Conservation (phyloP, 169 alveolate species). For the Plasmodium fragile region DNA sequence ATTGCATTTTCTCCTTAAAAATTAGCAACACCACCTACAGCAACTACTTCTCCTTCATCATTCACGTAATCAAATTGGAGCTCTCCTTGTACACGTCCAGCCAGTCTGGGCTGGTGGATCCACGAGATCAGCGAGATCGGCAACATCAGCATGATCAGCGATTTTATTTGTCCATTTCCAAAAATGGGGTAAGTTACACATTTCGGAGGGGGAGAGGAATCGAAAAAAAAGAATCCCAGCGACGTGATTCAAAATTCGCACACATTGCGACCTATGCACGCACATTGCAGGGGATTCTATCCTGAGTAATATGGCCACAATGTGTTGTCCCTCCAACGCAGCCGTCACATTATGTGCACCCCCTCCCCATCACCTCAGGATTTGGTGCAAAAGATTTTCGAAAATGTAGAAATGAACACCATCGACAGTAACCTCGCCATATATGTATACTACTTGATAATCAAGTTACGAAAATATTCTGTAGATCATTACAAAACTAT, state of each 20-base stretch:
- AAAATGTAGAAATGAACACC: conserved; percentile 48
- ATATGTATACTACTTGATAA: conserved; percentile 56
- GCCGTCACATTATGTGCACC: background rate
- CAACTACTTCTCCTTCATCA: conserved; percentile 29
- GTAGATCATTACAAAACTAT: conserved; percentile 22
- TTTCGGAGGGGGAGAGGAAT: background rate
- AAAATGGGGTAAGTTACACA: conserved; percentile 24
- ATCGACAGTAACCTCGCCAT: conserved; percentile 18
- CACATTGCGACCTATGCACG: background rate
- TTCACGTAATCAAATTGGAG: conserved; percentile 49
- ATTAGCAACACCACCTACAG: conserved; percentile 8
- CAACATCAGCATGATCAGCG: background rate
- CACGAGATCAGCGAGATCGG: background rate
- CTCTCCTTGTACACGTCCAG: conserved; percentile 43
- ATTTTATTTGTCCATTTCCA: conserved; percentile 52
- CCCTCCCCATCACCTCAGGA: conserved; percentile 23
- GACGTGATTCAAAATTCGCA: background rate
- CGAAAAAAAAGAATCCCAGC: background rate
- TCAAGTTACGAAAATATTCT: conserved; percentile 46
- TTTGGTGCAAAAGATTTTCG: conserved; percentile 32
- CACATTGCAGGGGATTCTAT: background rate
- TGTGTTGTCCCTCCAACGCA: background rate
- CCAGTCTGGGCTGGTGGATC: conserved; percentile 7
- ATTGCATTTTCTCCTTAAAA: conserved; percentile 55
- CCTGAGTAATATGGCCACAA: background rate